Evolutionary conservation across 2,329 filamentous ascomycete genomes (phyloP), one percentile per base, ranked within the genome.

Genomic region (Alternaria rosae): DNA sequence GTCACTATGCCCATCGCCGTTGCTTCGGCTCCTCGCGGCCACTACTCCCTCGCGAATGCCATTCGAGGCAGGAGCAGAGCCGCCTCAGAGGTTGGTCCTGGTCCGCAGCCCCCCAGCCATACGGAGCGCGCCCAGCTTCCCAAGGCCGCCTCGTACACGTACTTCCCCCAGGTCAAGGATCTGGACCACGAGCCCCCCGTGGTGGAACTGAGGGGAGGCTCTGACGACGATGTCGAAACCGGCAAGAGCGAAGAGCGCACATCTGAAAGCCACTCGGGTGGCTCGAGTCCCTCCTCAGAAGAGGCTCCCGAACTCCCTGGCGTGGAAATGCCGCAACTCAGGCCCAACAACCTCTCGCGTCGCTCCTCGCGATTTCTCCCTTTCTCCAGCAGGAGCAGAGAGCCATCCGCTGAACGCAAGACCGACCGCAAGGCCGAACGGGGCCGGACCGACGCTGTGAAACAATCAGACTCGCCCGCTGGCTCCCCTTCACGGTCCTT

Each of bases 271-370:
- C 82, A 81, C 17, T 83, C 82, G 17, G 82, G 78, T 25, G 80
- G 78, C 58, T 82, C 79, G 10, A 84, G 81, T 52, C 82, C 82
- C 11, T 80, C 81, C 26, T 79, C 79, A 28, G 77, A 80, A 59
- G 76, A 77, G 30, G 67, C 70, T 20, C 71, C 73, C 5, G 71
- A 79, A 54, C 63, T 68, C 25, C 64, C 64, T 11, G 67, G 54
- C 25, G 43, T 72, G 53, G 70, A 77, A 63, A 78, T 68, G 74
- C 71, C 70, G 35, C 71, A 71, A 66, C 72, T 68, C 65, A 72
- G 59, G 59, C 74, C 76, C 45, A 76, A 71, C 61, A 75, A 65
- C 56, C 45, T 50, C 48, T 71, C 77, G 52, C 77, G 77, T 66
- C 74, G 76, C 48, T 77, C 76, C 50, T 78, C 77, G 64, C 70